Base-by-base conservation (phyloP, 129 eudicot genomes). In the Sambucus nigra region DNA sequence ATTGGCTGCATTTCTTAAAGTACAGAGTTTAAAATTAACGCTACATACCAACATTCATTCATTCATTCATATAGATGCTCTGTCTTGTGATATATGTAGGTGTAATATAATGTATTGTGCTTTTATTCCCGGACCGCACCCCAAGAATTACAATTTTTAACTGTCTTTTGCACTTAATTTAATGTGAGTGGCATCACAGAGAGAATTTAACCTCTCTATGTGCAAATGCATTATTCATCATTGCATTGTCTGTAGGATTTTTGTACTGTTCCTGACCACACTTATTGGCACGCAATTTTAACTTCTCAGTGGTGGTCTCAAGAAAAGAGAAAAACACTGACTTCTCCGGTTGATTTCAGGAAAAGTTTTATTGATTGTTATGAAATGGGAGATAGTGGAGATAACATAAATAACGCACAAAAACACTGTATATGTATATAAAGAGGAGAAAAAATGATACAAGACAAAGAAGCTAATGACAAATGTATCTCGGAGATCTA, bases 111-210 rank as follows among this genome's bases (percentile, higher is more conserved):
- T 44, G 19, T 26, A 16, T 45, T 47, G 40, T 7, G 17, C 55
- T 19, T 60, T 28, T 23, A 26, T 47, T 10, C 0, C 64, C 14
- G 50, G 47, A 47, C 31, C 63, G 64, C 60, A 64, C 57, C 44
- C 66, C 67, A 14, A 69, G 61, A 44, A 20, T 46, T 45, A 27
- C 75, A 64, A 41, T 20, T 27, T 27, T 55, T 55, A 12, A 59
- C 27, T 23, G 22, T 60, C 61, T 52, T 57, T 51, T 46, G 21
- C 22, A 64, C 29, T 57, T 26, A 16, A 25, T 16, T 25, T 16
- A 7, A 5, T 63, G 18, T 50, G 27, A 47, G 14, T 58, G 15
- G 13, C 12, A 46, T 7, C 32, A 20, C 20, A 65, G 35, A 31
- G 62, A n/a, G 16, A 21, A 4, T 8, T n/a, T 29, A 27, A 55